phyloP scores from a whole-genome alignment of 805 yeast genomes.

The Sugiyamaella marilandica region DNA sequence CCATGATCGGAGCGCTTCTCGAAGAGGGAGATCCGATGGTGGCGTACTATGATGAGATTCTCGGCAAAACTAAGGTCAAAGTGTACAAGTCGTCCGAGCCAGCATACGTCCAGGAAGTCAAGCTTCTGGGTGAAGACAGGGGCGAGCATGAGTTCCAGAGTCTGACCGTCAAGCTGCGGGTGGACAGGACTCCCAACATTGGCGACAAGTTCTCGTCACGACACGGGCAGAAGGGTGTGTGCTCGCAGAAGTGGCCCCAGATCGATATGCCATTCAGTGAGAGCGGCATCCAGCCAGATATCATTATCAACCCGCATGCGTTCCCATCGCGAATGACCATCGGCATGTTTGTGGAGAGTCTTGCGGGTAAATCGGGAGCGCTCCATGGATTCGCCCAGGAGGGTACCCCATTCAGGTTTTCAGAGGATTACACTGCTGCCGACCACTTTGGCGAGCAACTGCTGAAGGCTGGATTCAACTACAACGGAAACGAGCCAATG shows the following conservation, averaged over 20 bases:
- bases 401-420: conserved; percentile 92
- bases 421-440: conserved; percentile 91
- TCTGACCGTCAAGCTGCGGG: conserved; percentile 81
- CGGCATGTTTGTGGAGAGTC: conserved; percentile 97
- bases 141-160: conserved; percentile 76
- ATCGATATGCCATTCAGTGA: conserved; percentile 96
- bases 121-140: conserved; percentile 78
- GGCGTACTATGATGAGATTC: conserved; percentile 86
- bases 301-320: conserved; percentile 97
- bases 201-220: conserved; percentile 98
- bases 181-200: conserved; percentile 87
- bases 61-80: conserved; percentile 86
- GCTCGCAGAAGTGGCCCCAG: conserved; percentile 97
- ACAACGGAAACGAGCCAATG: conserved; percentile 98
- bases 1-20: conserved; percentile 78
- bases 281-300: conserved; percentile 94
- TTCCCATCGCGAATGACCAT: conserved; percentile 99
- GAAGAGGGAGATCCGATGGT: conserved; percentile 95
- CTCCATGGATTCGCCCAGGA: conserved; percentile 97
- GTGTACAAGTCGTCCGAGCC: conserved; percentile 93
- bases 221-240: conserved; percentile 99
- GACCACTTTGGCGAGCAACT: conserved; percentile 96
- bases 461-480: conserved; percentile 82
- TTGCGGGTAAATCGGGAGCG: conserved; percentile 99
- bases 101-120: conserved; percentile 92